Evolutionary conservation across 306 rosid genomes (phyloP), one percentile per base, ranked within the genome.

Genomic region (Oxytropis ochrocephala): DNA sequence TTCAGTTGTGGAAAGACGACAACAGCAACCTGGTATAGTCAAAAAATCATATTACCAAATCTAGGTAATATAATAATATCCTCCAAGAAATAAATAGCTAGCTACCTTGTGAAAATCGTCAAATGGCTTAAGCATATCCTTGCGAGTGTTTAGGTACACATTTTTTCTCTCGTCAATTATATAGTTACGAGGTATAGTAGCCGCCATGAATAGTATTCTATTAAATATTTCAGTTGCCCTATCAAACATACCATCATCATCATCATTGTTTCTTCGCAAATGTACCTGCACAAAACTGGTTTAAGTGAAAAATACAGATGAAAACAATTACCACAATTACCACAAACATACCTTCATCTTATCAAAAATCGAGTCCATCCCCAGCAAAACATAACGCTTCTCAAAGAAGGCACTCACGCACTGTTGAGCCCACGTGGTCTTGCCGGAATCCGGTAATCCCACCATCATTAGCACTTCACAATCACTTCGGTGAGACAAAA

Each of bases 391-490:
- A 74, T 78, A 83, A 33, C 80, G 88, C 75, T 85, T 85, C 51
- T 83, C 85, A 2, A 81, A 84, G 47, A 81, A 87, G 48, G 79
- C 78, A 53, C 65, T 80, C 50, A 47, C 75, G 85, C 87, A 83
- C 55, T 75, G 81, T 66, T 83, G 85, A 2, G 90, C 94, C 90
- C 90, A 85, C 4, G 89, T 85, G 69, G 82, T 88, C 73, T 88
- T 88, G 4, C 90, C 90, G 0, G 87, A 85, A 11, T 85, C 87
- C 18, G 88, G 88, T 38, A 85, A 66, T 7, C 86, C 90, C 69
- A 85, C 88, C 85, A 85, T 69, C 88, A 85, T 83, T 38, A 83
- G 79, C 74, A 85, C 69, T 75, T 85, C 93, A 85, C 88, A 83
- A 30, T 71, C 76, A 41, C 67, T 72, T 7, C 48, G 39, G 11